phyloP scores from a whole-genome alignment of 768 basidiomycete genomes.

The Tulasnella calospora region DNA sequence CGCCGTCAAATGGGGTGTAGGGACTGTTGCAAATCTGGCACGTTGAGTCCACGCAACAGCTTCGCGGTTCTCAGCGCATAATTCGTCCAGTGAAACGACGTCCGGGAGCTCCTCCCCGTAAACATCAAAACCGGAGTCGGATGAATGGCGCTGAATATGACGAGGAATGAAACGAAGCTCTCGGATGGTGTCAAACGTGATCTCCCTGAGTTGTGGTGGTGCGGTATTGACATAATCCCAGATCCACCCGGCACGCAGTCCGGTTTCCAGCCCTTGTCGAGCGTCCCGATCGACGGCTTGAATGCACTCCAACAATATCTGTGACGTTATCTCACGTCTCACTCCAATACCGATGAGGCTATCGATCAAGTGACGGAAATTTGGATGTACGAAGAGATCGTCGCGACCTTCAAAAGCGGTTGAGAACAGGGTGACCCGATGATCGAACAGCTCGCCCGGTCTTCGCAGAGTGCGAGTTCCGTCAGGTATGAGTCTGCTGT shows the following conservation, averaged over 20 bases:
- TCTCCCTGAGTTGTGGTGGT: not conserved
- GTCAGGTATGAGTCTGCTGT: not conserved
- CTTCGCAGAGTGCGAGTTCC: not conserved
- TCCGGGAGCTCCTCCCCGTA: not conserved
- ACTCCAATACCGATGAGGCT: not conserved
- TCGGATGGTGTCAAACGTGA: not conserved
- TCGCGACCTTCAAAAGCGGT: not conserved
- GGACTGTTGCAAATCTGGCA: not conserved
- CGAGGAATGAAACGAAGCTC: not conserved
- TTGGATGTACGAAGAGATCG: not conserved
- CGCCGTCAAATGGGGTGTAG: not conserved
- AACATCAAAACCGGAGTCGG: not conserved
- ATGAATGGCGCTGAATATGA: not conserved
- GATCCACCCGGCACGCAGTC: not conserved
- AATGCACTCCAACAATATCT: not conserved
- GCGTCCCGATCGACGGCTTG: not conserved
- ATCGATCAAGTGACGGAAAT: not conserved
- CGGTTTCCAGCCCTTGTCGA: not conserved
- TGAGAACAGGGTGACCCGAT: not conserved
- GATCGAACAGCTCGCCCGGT: constrained; percentile 5
- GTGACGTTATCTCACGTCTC: not conserved
- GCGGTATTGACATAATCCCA: not conserved
- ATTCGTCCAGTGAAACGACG: not conserved
- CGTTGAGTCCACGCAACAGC: constrained; percentile 17
- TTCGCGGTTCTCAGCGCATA: not conserved